Base-by-base conservation (phyloP, 176 grass and related monocot genomes). In the Lolium perenne region DNA sequence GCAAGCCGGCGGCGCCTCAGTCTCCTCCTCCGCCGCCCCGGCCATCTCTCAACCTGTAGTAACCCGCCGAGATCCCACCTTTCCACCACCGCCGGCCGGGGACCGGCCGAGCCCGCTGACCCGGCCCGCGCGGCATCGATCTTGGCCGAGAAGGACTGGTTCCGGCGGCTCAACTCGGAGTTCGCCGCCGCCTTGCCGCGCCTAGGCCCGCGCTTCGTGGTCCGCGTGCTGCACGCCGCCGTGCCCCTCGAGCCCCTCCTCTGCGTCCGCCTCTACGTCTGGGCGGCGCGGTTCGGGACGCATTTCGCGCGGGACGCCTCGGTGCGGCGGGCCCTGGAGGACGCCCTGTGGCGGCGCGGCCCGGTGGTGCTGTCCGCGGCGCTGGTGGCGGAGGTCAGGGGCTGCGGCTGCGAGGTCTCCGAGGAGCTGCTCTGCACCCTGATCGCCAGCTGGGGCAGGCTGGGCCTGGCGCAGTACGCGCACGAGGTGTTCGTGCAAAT, bases 401-500 rank as follows among this genome's bases (percentile, higher is more conserved):
- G 62, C 0, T 93, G 55, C 60, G 87, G 95, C 10, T 97, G 87
- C 80, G 70, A 83, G 65, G 60, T 97, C 64, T 90, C 92, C 7
- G 92, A 97, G 89, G 88, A 95, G 26, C 68, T 89, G 17, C 74
- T 97, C 38, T 97, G 92, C 80, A 78, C 68, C 45, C 81, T 97
- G 87, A 86, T 97, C 38, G 84, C 78, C 10, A 95, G 87, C 84
- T 95, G 95, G 95, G 92, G 92, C 20, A 80, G 56, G 58, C 70
- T 97, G 18, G 95, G 92, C 22, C 91, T 97, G 20, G 86, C 91
- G 17, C 83, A 82, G 32, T 95, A 97, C 79, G 92, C 90, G 8
- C 90, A 91, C 81, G 92, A 97, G 64, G 85, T 97, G 83, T 97
- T 97, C 63, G 95, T 81, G 76, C 89, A 97, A 87, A 82, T 97